These are phyloP conservation scores for Rhynchosporium graminicola DNA, from an alignment of 2,329 filamentous ascomycete species.

Conservation along the genomic window DNA sequence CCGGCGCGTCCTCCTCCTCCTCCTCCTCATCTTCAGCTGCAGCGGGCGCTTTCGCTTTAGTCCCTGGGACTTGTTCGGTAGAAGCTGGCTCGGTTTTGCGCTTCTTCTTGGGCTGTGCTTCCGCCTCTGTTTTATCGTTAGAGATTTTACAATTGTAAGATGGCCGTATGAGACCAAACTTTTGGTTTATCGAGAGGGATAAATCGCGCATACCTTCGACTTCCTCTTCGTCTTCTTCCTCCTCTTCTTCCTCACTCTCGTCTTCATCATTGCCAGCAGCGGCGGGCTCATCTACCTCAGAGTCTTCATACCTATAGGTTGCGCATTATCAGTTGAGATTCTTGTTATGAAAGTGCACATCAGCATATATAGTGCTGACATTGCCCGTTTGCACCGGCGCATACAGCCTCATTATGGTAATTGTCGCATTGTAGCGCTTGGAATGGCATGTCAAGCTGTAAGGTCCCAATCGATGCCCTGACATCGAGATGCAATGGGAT, in stretches of 20 bases:
- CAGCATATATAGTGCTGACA: conserved; percentile 15
- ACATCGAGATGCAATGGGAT: background rate
- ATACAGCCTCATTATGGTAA: conserved; percentile 14
- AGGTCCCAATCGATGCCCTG: conserved; percentile 19
- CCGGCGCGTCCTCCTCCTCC: conserved; percentile 24
- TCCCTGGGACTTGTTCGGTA: conserved; percentile 15
- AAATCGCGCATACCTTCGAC: conserved; percentile 28
- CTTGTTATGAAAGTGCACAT: background rate
- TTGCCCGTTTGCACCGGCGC: conserved; percentile 11
- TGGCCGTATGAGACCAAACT: background rate
- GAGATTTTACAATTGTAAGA: background rate
- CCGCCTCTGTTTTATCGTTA: conserved; percentile 21
- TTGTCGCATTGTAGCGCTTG: conserved; percentile 11
- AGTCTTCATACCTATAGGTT: conserved; percentile 39
- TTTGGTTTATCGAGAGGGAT: background rate
- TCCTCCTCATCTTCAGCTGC: conserved; percentile 22
- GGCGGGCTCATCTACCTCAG: conserved; percentile 35
- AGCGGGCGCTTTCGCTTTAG: conserved; percentile 23
- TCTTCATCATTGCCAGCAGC: conserved; percentile 40
- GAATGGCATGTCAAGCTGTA: conserved; percentile 19
- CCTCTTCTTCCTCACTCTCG: conserved; percentile 42
- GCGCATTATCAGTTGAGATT: conserved; percentile 21
- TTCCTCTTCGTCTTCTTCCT: conserved; percentile 31
- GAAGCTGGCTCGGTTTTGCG: conserved; percentile 32
- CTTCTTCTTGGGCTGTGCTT: conserved; percentile 35